phyloP scores from a whole-genome alignment of 2,329 filamentous ascomycete species.

The Pyrenophora teres region DNA sequence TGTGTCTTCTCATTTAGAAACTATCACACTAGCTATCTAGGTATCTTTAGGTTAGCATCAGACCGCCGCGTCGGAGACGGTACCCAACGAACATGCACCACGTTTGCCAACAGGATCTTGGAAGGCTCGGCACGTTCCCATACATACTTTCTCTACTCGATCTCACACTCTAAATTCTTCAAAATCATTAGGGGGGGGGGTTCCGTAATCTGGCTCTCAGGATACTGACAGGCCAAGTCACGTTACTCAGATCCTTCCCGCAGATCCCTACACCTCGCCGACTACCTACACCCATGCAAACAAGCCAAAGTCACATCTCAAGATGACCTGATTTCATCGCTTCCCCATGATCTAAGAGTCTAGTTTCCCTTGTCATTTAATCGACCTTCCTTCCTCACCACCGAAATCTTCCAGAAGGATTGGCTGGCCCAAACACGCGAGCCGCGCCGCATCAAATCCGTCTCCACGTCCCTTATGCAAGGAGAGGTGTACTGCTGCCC shows the following conservation, averaged over 20 bases:
- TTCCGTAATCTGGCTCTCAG: too few species aligned
- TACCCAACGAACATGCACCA: not conserved
- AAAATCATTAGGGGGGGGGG: too few species aligned
- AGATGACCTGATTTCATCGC: too few species aligned
- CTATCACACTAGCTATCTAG: too few species aligned
- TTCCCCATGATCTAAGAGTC: not conserved
- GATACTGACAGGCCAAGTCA: too few species aligned
- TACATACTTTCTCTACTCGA: not conserved
- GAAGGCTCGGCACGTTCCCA: not conserved
- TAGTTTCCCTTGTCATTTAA: not conserved
- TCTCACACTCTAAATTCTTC: not conserved
- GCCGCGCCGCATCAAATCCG: constrained; percentile 1
- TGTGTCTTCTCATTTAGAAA: too few species aligned
- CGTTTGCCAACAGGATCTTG: not conserved
- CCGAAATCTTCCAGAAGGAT: not conserved
- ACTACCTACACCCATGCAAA: too few species aligned
- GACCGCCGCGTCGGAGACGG: not conserved
- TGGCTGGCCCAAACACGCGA: constrained; percentile 1
- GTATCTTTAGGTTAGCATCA: too few species aligned
- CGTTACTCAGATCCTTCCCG: too few species aligned
- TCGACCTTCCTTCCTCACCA: not conserved
- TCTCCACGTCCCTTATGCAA: constrained; percentile 2
- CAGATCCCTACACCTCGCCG: too few species aligned
- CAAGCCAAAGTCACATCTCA: too few species aligned
- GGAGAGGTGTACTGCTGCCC: constrained; percentile 1